Evolutionary conservation across 495 filamentous ascomycete genomes (phyloP).

Genomic region (Penicillium mononematosum): DNA sequence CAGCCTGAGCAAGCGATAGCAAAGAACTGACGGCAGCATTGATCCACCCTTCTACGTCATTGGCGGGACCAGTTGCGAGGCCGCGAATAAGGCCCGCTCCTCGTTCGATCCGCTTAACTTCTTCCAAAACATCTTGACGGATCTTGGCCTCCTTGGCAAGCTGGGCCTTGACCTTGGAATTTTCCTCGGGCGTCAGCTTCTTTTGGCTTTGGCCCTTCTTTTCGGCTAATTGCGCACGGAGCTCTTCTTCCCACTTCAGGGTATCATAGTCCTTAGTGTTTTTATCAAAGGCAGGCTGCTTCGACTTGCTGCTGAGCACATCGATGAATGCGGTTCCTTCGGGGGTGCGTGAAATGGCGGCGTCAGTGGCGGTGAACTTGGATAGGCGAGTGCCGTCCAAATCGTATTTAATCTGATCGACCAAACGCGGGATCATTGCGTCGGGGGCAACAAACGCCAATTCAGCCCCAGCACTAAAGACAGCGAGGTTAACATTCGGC

Average conservation of each 20-base stretch:
- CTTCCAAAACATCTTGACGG: slow-evolving; percentile 61
- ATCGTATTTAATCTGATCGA: slow-evolving; percentile 68
- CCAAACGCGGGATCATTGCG: slow-evolving; percentile 69
- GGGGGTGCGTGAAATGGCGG: slow-evolving; percentile 84
- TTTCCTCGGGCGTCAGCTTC: slow-evolving; percentile 87
- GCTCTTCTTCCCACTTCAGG: slow-evolving; percentile 93
- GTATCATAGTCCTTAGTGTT: slow-evolving; percentile 92
- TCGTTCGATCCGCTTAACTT: slow-evolving; percentile 67
- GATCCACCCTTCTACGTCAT: slow-evolving; percentile 82
- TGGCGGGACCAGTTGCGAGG: slow-evolving; percentile 81
- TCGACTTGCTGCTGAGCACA: slow-evolving; percentile 75
- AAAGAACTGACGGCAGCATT: slow-evolving; percentile 70
- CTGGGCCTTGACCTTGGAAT: slow-evolving; percentile 85
- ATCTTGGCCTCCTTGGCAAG: slow-evolving; percentile 82
- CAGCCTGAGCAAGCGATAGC: slow-evolving; percentile 69
- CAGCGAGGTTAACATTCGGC: slow-evolving; percentile 59
- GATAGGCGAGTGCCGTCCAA: slow-evolving; percentile 64
- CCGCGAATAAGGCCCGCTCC: slow-evolving; percentile 81
- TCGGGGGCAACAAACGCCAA: slow-evolving; percentile 92
- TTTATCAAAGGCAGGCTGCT: slow-evolving; percentile 66
- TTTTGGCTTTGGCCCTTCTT: slow-evolving; percentile 89
- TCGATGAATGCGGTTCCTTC: slow-evolving; percentile 87
- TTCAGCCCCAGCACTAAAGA: slow-evolving; percentile 79
- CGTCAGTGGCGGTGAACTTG: slow-evolving; percentile 77
- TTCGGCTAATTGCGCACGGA: slow-evolving; percentile 80